Evolutionary conservation across 306 rosid species (phyloP), one percentile per base, ranked within the genome.

Genomic region (Biancaea sappan): DNA sequence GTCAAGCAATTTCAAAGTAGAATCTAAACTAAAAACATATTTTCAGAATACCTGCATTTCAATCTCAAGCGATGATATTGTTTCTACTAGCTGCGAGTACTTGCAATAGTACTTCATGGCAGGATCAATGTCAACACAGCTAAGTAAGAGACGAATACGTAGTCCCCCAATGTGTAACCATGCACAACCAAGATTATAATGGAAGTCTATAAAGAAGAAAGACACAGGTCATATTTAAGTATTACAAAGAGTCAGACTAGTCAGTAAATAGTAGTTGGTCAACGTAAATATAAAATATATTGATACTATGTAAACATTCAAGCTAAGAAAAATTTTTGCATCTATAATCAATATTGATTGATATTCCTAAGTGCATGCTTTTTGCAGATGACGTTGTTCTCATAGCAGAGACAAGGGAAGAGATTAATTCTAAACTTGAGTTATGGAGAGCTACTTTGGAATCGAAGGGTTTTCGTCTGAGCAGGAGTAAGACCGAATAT

Each of bases 81-180:
- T 88, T 53, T 87, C 96, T 44, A 80, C 78, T 32, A 88, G 82
- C 67, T 87, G 87, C 46, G 78, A 64, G 79, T 88, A 69, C 88
- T 91, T 88, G 82, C 84, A 86, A 75, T 76, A 64, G 80, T 91
- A 86, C 76, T 94, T 91, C 91, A 86, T 72, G 70, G 88, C 85
- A 47, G 98, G 98, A 88, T 94, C 98, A 61, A 91, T 32, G 72
- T 87, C 92, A 73, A 74, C 84, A 62, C 86, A 81, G 82, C 90
- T 74, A 68, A 90, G 93, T 89, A 94, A 77, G 65, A 94, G 96
- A 63, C 81, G 81, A 66, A 91, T 80, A 66, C 95, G 96, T 38
- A 94, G 77, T 40, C 62, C 84, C 59, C 98, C 98, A 72, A 90
- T 88, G 69, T 48, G 81, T 41, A 86, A 72, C 97, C 97, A 94